Evolutionary conservation across 352 stramenopile species (phyloP).

Genomic region (Phytopythium vexans): DNA sequence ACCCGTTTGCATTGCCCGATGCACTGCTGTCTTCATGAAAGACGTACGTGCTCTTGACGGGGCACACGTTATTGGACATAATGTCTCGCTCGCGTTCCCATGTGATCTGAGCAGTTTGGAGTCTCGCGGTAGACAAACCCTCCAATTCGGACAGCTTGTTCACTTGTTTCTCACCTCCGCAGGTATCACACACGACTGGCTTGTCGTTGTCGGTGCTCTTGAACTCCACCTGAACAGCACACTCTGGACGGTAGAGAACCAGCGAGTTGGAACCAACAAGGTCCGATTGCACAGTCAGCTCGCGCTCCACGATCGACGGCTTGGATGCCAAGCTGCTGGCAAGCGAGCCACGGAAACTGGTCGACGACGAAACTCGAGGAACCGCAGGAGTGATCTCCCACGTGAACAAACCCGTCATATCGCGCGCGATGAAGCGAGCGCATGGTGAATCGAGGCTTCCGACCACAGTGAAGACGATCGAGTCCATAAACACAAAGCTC

Average conservation of each 20-base stretch:
- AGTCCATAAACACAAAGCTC: conserved; percentile 90
- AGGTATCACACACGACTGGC: conserved; percentile 36
- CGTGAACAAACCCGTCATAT: conserved; percentile 85
- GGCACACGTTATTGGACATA: conserved; percentile 64
- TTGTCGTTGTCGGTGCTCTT: conserved; percentile 35
- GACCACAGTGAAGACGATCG: conserved; percentile 82
- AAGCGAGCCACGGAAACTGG: conserved; percentile 15
- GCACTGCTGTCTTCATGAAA: conserved; percentile 57
- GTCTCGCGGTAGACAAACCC: conserved; percentile 13
- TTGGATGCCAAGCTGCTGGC: conserved; percentile 7
- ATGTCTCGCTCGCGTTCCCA: conserved; percentile 61
- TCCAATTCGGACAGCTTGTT: conserved; percentile 15
- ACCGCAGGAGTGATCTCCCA: conserved; percentile 72
- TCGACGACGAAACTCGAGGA: conserved; percentile 1
- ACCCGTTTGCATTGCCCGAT: conserved; percentile 13
- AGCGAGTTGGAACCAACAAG: conserved; percentile 22
- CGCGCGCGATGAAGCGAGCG: conserved; percentile 69
- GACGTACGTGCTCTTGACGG: conserved; percentile 64
- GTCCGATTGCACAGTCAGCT: conserved; percentile 40
- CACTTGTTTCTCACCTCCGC: conserved; percentile 52
- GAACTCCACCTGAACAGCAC: conserved; percentile 57
- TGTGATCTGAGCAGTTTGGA: conserved; percentile 56
- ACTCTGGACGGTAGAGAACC: conserved; percentile 35
- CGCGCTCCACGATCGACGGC: conserved; percentile 22
- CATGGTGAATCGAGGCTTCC: conserved; percentile 76